These are phyloP conservation scores for Pestalotiopsis sp. DNA, from an alignment of 2,329 filamentous ascomycete genomes.

Conservation along the genomic window DNA sequence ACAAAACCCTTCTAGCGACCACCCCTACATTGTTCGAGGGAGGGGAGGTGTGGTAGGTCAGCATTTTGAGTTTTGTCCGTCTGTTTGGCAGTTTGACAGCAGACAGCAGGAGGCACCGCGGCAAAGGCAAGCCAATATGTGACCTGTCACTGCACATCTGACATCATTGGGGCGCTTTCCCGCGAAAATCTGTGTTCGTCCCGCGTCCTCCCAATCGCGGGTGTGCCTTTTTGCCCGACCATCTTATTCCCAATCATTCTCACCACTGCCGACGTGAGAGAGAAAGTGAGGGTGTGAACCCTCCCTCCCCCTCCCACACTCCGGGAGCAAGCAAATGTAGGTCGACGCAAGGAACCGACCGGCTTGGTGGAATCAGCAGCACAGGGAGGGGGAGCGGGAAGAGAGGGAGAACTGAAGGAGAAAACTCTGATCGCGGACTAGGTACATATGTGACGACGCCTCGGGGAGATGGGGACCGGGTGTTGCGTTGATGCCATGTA, in stretches of 20 bases:
- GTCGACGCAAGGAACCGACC: neutral
- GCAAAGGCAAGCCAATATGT: neutral
- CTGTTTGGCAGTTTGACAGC: too few species aligned
- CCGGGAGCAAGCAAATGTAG: neutral
- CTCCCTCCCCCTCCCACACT: neutral
- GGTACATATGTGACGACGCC: neutral
- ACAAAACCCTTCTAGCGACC: neutral
- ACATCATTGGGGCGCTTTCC: slow-evolving; percentile 1
- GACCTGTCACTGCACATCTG: slow-evolving; percentile 4
- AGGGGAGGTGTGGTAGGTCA: neutral
- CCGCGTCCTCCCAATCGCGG: neutral
- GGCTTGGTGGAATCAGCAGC: neutral
- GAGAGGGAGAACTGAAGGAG: too few species aligned
- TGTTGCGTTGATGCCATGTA: too few species aligned
- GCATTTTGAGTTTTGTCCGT: neutral
- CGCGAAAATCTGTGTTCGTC: neutral
- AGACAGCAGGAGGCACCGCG: too few species aligned
- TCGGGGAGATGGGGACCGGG: neutral
- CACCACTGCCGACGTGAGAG: neutral
- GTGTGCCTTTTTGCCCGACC: neutral
- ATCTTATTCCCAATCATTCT: neutral
- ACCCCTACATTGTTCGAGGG: too few species aligned
- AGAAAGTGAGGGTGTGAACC: neutral
- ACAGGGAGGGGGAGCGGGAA: neutral
- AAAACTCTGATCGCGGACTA: neutral